phyloP scores from a whole-genome alignment of 495 filamentous ascomycete species.

The Aspergillus homomorphus region DNA sequence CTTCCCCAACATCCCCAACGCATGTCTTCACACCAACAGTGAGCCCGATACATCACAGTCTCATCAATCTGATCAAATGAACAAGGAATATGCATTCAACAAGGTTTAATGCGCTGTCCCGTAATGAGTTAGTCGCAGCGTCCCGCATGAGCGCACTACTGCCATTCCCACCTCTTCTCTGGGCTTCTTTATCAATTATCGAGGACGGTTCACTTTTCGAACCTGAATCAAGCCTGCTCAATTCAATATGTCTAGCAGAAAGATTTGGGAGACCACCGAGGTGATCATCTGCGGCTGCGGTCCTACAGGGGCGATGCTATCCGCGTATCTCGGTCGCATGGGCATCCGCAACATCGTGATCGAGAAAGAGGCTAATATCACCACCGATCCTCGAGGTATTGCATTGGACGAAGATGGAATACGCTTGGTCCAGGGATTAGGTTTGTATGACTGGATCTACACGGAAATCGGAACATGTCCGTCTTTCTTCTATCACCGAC shows the following conservation, averaged over 20 bases:
- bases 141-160: too few relatives aligned
- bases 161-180: too few relatives aligned
- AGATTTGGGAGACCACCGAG: constrained; percentile 28
- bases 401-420: constrained; percentile 51
- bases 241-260: not conserved
- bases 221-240: not conserved
- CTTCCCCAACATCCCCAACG: too few relatives aligned
- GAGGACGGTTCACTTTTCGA: too few relatives aligned
- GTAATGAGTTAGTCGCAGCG: too few relatives aligned
- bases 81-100: too few relatives aligned
- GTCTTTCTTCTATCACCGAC: not conserved
- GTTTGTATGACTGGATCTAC: constrained; percentile 39
- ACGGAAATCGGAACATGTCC: constrained; percentile 33
- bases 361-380: constrained; percentile 44
- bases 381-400: constrained; percentile 50
- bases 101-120: too few relatives aligned
- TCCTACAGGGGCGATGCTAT: constrained; percentile 37
- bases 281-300: constrained; percentile 42
- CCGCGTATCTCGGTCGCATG: constrained; percentile 30
- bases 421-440: constrained; percentile 43
- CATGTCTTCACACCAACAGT: too few relatives aligned
- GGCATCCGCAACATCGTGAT: constrained; percentile 33
- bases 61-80: too few relatives aligned
- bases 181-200: not conserved
- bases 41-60: too few relatives aligned